phyloP scores from a whole-genome alignment of 2,329 filamentous ascomycete species.

The Fusarium sublunatum region DNA sequence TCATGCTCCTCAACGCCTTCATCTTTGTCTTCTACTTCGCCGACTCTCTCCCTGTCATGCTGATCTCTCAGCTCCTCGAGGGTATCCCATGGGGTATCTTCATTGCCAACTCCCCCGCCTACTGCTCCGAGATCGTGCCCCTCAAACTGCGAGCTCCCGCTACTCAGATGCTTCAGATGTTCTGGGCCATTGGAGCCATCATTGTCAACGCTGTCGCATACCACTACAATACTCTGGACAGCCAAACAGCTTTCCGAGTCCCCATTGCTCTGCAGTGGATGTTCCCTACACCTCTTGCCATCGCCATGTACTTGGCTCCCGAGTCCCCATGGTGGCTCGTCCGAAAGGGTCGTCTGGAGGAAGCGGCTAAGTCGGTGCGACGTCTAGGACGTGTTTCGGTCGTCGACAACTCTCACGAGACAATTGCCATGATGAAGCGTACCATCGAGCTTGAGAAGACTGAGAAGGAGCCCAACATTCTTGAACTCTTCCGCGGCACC shows the following conservation, averaged over 20 bases:
- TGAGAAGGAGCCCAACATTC: slow-evolving; percentile 56
- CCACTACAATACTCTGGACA: slow-evolving; percentile 54
- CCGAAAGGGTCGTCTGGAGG: slow-evolving; percentile 57
- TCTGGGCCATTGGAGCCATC: slow-evolving; percentile 71
- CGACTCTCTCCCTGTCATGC: slow-evolving; percentile 55
- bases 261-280: slow-evolving; percentile 69
- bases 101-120: slow-evolving; percentile 71
- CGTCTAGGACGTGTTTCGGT: slow-evolving; percentile 56
- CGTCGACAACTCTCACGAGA: slow-evolving; percentile 46
- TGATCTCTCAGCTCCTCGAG: slow-evolving; percentile 66
- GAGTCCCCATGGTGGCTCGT: slow-evolving; percentile 67
- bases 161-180: slow-evolving; percentile 72
- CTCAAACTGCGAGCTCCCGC: slow-evolving; percentile 65
- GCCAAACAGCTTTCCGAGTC: slow-evolving; percentile 49
- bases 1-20: slow-evolving; percentile 54
- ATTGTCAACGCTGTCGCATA: slow-evolving; percentile 68
- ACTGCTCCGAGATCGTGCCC: slow-evolving; percentile 70
- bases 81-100: slow-evolving; percentile 72
- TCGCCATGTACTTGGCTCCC: slow-evolving; percentile 62
- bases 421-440: slow-evolving; percentile 68
- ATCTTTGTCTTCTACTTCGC: slow-evolving; percentile 66
- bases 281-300: slow-evolving; percentile 65
- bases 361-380: slow-evolving; percentile 57
- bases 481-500: slow-evolving; percentile 66
- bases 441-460: slow-evolving; percentile 64